These are phyloP conservation scores for Metschnikowia peoriensis DNA, from an alignment of 805 yeast species.

Conservation along the genomic window DNA sequence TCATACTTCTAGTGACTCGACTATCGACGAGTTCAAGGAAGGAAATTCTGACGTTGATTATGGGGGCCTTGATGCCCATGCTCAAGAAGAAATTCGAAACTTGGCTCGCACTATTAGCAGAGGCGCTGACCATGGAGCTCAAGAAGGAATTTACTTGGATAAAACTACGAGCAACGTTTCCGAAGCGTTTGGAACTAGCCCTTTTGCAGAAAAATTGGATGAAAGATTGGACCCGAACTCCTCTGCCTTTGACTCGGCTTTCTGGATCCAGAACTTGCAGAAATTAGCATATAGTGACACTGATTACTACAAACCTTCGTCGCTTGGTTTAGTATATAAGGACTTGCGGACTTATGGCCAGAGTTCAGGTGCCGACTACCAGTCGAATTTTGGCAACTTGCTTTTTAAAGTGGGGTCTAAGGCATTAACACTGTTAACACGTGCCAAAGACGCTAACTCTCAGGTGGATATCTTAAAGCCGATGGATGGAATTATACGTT, in stretches of 20 bases:
- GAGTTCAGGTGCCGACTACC: constrained; percentile 66
- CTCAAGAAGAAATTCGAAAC: constrained; percentile 32
- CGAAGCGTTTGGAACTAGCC: constrained; percentile 14
- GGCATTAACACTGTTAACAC: constrained; percentile 18
- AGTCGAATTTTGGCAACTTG: constrained; percentile 50
- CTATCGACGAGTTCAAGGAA: neutral
- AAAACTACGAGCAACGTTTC: constrained; percentile 43
- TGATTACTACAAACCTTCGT: constrained; percentile 59
- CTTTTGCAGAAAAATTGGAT: constrained; percentile 7
- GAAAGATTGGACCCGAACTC: constrained; percentile 51
- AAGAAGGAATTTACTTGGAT: constrained; percentile 20
- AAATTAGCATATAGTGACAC: constrained; percentile 51
- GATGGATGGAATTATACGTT: constrained; percentile 60
- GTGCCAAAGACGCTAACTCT: constrained; percentile 20
- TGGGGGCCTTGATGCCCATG: constrained; percentile 35
- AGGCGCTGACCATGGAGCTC: constrained; percentile 8
- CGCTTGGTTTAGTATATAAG: constrained; percentile 56
- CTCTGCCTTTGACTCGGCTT: constrained; percentile 53
- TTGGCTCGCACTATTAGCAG: constrained; percentile 39
- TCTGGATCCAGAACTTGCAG: constrained; percentile 65
- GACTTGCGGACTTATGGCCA: constrained; percentile 59
- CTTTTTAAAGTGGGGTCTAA: constrained; percentile 3
- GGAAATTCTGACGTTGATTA: constrained; percentile 17
- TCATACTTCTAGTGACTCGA: neutral
- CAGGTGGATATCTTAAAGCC: constrained; percentile 52